Evolutionary conservation across 139 green algal species (phyloP).

Genomic region (Coccomyxa sp.): DNA sequence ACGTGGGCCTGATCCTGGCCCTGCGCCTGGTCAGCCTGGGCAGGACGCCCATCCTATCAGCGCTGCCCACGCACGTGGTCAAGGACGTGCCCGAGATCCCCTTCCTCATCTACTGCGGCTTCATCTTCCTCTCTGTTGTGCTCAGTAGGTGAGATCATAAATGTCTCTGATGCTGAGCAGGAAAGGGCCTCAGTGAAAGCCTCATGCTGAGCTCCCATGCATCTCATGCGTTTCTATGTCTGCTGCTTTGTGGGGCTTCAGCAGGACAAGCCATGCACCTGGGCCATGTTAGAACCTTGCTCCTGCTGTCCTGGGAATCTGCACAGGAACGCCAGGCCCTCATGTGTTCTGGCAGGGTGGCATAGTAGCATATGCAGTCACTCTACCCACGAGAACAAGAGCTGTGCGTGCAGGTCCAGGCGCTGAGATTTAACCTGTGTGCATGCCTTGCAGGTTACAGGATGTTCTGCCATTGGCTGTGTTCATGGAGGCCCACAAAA

Average conservation of each 20-base stretch:
- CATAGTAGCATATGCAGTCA: neutral
- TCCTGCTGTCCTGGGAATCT: neutral
- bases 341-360: neutral
- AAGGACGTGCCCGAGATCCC: neutral
- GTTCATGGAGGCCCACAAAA: neutral
- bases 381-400: neutral
- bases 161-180: neutral
- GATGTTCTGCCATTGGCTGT: slow-evolving; percentile 1
- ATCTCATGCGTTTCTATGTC: neutral
- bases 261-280: neutral
- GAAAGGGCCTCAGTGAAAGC: neutral
- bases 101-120: neutral
- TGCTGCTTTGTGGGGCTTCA: no score
- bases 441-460: neutral
- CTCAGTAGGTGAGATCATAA: neutral
- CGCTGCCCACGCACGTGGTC: slow-evolving; percentile 8
- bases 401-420: neutral
- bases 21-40: slow-evolving; percentile 3
- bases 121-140: neutral
- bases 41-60: slow-evolving; percentile 7
- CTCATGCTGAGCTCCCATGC: neutral
- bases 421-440: neutral
- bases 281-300: neutral
- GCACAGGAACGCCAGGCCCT: neutral
- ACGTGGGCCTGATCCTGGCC: slow-evolving; percentile 25